Evolutionary conservation across 2,329 filamentous ascomycete species (phyloP).

Genomic region (Arthrinium puccinioides): DNA sequence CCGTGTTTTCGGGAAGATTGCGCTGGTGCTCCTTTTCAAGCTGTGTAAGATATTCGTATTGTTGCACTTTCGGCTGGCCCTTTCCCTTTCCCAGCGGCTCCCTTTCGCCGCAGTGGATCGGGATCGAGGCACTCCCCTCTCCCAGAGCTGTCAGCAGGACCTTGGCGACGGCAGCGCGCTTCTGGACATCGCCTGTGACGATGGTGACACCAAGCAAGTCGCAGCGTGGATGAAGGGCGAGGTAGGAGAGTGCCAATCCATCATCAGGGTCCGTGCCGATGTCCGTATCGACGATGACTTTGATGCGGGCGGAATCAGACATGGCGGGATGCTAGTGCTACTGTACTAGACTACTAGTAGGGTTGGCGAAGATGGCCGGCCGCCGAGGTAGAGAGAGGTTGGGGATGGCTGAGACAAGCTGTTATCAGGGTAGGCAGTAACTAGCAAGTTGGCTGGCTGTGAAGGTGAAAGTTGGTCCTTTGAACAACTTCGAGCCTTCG

Average conservation of each 20-base stretch:
- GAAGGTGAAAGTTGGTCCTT: no score
- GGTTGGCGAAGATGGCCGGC: no score
- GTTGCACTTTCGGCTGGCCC: conserved; percentile 2
- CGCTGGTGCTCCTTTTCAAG: not conserved
- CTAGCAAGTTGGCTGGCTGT: no score
- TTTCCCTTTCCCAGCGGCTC: conserved; percentile 3
- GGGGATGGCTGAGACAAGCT: no score
- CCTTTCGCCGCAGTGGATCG: conserved; percentile 6
- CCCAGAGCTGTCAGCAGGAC: conserved; percentile 2
- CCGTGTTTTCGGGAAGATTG: conserved; percentile 4
- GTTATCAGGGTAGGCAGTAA: no score
- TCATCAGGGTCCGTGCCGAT: conserved; percentile 9
- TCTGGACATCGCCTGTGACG: conserved; percentile 5
- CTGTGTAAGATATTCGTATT: not conserved
- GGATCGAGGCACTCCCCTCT: not conserved
- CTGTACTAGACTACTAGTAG: no score
- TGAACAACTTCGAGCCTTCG: no score
- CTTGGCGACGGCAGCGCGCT: conserved; percentile 5
- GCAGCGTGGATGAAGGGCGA: conserved; percentile 7
- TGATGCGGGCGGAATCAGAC: no score
- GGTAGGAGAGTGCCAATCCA: conserved; percentile 6
- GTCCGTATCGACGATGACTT: conserved; percentile 8
- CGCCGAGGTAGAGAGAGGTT: no score
- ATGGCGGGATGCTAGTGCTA: no score
- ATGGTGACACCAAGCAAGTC: conserved; percentile 7